Conservation (phyloP, 441 rosid species). For the Francoa sonchifolia region DNA sequence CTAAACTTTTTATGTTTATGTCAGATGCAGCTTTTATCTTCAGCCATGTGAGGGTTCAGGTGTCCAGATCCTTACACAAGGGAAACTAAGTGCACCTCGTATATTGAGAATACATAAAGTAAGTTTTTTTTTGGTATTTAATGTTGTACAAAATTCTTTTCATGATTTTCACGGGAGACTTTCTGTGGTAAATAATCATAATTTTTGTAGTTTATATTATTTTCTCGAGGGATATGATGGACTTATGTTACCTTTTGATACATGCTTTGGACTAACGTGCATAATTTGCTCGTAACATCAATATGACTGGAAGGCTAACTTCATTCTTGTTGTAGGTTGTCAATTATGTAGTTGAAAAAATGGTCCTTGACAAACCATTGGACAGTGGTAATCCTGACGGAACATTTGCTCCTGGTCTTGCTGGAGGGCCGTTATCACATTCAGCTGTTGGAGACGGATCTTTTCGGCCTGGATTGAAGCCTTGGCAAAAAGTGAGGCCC, state of each 20-base stretch:
- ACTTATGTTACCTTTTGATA: not conserved
- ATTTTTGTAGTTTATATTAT: not conserved
- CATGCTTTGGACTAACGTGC: too few relatives aligned
- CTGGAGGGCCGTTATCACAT: conserved; percentile 52
- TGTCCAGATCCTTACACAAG: conserved; percentile 78
- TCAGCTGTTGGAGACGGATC: conserved; percentile 60
- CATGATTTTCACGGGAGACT: not conserved
- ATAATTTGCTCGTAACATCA: not conserved
- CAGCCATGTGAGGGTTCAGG: conserved; percentile 88
- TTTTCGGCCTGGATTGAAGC: conserved; percentile 54
- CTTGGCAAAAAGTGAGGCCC: conserved; percentile 83
- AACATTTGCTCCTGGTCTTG: conserved; percentile 46
- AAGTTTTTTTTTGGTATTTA: conserved; percentile 11
- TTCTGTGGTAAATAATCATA: not conserved
- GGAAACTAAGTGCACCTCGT: conserved; percentile 96
- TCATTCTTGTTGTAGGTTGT: conserved; percentile 55
- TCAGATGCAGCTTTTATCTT: conserved; percentile 92
- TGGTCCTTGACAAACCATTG: conserved; percentile 80
- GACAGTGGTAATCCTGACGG: conserved; percentile 55
- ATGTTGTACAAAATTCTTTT: conserved; percentile 4
- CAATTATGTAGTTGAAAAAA: conserved; percentile 90
- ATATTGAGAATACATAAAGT: conserved; percentile 97
- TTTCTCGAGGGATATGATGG: too few relatives aligned
- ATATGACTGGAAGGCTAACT: conserved; percentile 4
- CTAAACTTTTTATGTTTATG: conserved; percentile 7